Evolutionary conservation across 495 filamentous ascomycete species (phyloP).

Genomic region (Staphylotrichum tortipilum): DNA sequence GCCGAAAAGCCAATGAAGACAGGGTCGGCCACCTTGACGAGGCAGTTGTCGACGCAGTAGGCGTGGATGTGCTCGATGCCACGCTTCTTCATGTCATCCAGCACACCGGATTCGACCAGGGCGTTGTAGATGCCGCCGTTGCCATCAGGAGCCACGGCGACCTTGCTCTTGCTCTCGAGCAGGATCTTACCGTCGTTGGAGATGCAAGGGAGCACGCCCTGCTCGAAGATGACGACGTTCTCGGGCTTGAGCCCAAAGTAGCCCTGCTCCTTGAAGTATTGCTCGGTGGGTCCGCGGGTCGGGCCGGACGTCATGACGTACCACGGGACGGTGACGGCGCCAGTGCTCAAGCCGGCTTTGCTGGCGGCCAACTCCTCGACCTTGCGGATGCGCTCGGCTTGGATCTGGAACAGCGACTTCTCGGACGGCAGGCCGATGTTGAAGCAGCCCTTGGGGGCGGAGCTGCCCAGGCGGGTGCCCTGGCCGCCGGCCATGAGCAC

Average conservation of each 20-base stretch:
- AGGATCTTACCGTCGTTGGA: constrained; percentile 97
- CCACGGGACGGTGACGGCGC: constrained; percentile 76
- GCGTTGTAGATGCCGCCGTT: constrained; percentile 97
- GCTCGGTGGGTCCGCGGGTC: constrained; percentile 83
- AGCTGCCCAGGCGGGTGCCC: constrained; percentile 89
- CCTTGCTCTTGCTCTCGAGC: constrained; percentile 81
- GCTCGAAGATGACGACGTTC: constrained; percentile 91
- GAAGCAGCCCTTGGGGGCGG: constrained; percentile 92
- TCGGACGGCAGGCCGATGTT: constrained; percentile 86
- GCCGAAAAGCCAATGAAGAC: constrained; percentile 92
- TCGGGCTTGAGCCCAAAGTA: constrained; percentile 83
- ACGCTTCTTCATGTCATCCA: constrained; percentile 79
- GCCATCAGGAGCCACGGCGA: constrained; percentile 95
- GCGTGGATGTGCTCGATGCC: constrained; percentile 94
- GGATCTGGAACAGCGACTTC: constrained; percentile 95
- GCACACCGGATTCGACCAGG: constrained; percentile 68
- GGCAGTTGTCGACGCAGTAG: constrained; percentile 97
- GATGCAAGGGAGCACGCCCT: constrained; percentile 93
- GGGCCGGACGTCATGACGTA: constrained; percentile 99
- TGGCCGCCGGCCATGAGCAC: constrained; percentile 97
- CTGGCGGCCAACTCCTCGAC: constrained; percentile 78
- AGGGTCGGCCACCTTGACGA: constrained; percentile 96
- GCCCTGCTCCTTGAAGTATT: constrained; percentile 79
- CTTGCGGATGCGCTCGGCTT: constrained; percentile 85
- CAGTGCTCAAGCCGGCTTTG: constrained; percentile 40